These are phyloP conservation scores for Exophiala viscosa DNA, from an alignment of 2,329 filamentous ascomycete genomes.

Conservation along the genomic window DNA sequence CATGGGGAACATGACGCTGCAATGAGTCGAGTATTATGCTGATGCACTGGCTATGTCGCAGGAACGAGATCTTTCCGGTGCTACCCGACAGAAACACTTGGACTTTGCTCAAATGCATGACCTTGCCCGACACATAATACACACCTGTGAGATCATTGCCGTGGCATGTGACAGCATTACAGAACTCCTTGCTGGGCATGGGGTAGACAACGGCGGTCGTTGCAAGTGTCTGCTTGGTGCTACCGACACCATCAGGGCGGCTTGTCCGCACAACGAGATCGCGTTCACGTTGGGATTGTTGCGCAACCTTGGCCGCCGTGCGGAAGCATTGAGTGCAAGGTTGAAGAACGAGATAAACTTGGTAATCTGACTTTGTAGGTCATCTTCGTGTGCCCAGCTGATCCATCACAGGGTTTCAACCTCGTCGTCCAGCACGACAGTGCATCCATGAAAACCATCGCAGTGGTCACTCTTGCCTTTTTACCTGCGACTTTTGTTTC, in stretches of 20 bases:
- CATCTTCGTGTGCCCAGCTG: constrained; percentile 1
- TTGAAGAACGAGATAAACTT: constrained; percentile 36
- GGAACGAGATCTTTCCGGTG: constrained; percentile 2
- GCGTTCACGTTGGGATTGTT: constrained; percentile 28
- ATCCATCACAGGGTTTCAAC: constrained; percentile 31
- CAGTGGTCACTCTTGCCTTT: constrained; percentile 35
- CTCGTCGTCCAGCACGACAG: constrained; percentile 35
- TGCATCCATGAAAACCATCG: constrained; percentile 36
- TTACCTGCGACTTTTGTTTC: constrained; percentile 39
- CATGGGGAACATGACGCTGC: constrained; percentile 11
- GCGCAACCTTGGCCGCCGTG: constrained; percentile 30
- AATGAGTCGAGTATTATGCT: background rate
- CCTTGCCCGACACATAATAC: constrained; percentile 33
- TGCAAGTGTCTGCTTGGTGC: background rate
- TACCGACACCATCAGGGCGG: background rate
- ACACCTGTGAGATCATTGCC: constrained; percentile 34
- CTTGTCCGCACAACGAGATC: constrained; percentile 23
- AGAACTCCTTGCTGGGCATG: constrained; percentile 27
- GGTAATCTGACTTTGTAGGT: constrained; percentile 17
- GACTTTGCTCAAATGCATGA: constrained; percentile 33
- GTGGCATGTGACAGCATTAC: constrained; percentile 32
- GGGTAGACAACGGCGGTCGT: constrained; percentile 13
- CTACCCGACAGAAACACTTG: constrained; percentile 5
- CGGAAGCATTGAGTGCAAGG: constrained; percentile 31
- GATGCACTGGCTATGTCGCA: background rate